phyloP scores from a whole-genome alignment of 345 rosid genomes.

The Hibiscus trionum region DNA sequence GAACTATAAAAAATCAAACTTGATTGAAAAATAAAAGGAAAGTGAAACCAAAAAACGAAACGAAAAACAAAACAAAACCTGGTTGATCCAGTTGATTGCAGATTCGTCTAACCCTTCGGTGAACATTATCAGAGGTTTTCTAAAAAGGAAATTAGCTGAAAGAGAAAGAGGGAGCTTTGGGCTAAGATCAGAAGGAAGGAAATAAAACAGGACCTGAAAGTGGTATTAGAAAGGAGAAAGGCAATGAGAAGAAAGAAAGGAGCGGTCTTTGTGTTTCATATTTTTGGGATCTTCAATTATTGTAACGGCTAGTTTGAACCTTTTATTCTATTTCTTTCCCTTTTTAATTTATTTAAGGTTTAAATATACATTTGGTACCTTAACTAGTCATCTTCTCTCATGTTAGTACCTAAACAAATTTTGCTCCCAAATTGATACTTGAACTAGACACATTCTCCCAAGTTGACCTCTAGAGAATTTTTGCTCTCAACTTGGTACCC shows the following conservation, averaged over 20 bases:
- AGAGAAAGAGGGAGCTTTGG: neutral
- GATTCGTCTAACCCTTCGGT: slow-evolving; percentile 61
- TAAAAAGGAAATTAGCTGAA: neutral
- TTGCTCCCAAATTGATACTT: no score
- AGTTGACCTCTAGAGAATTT: no score
- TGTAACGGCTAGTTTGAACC: slow-evolving; percentile 61
- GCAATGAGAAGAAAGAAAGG: slow-evolving; percentile 10
- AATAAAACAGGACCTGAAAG: neutral
- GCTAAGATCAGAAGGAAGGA: neutral
- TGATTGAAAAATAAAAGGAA: neutral
- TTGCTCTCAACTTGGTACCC: no score
- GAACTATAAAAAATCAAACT: neutral
- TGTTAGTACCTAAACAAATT: no score
- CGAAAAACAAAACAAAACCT: slow-evolving; percentile 21
- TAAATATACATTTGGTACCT: no score
- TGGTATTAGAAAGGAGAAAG: neutral
- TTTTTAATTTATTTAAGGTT: neutral
- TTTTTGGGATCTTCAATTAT: slow-evolving; percentile 9
- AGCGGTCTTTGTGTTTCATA: slow-evolving; percentile 12
- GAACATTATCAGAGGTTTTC: slow-evolving; percentile 33
- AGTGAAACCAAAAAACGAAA: neutral
- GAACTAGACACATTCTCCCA: no score
- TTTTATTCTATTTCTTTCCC: neutral
- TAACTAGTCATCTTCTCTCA: no score
- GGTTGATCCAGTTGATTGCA: slow-evolving; percentile 73